Evolutionary conservation across 139 green algal genomes (phyloP).

Genomic region (Closterium sp.): DNA sequence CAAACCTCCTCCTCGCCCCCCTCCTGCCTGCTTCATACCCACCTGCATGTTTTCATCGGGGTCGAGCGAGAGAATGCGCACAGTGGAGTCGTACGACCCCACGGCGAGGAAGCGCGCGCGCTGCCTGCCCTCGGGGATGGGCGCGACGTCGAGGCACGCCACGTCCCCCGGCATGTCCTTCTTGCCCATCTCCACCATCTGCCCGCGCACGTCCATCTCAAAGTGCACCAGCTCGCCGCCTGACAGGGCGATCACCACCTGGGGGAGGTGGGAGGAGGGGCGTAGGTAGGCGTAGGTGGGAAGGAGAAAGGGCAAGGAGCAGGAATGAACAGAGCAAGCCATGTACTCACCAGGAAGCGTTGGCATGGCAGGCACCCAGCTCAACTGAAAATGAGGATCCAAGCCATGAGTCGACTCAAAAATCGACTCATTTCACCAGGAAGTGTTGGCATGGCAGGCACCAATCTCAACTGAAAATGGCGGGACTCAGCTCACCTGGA

Average conservation of each 20-base stretch:
- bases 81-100: slow-evolving; percentile 79
- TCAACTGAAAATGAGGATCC: too few relatives aligned
- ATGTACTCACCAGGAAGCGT: slow-evolving; percentile 43
- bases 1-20: neutral
- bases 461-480: too few relatives aligned
- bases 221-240: slow-evolving; percentile 95
- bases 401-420: too few relatives aligned
- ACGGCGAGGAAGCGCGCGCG: slow-evolving; percentile 83
- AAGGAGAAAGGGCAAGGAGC: too few relatives aligned
- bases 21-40: too few relatives aligned
- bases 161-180: slow-evolving; percentile 90
- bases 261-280: too few relatives aligned
- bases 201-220: slow-evolving; percentile 79
- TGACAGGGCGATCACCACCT: slow-evolving; percentile 71
- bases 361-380: too few relatives aligned
- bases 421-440: too few relatives aligned
- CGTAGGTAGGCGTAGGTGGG: too few relatives aligned
- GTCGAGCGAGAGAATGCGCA: slow-evolving; percentile 85
- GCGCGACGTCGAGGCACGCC: slow-evolving; percentile 75
- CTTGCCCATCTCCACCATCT: slow-evolving; percentile 90
- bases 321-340: too few relatives aligned
- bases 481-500: slow-evolving; percentile 53
- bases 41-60: slow-evolving; percentile 73
- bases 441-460: too few relatives aligned
- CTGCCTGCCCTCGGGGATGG: slow-evolving; percentile 75